Evolutionary conservation across 148 eudicot genomes (phyloP).

Genomic region (Selenicereus undatus): DNA sequence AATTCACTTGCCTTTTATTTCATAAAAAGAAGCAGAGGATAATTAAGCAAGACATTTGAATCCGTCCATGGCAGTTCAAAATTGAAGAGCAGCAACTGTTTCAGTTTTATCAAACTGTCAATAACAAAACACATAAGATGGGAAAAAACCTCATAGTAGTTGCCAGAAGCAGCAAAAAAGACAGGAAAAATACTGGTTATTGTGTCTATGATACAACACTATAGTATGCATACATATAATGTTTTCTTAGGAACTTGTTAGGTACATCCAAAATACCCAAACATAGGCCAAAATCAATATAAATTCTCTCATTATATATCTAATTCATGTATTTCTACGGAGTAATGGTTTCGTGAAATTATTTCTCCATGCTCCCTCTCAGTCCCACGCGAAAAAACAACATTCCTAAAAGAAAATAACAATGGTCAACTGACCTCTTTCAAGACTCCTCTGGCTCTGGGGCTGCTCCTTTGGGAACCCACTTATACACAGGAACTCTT

Average conservation of each 20-base stretch:
- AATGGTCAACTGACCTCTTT: neutral
- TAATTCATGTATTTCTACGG: neutral
- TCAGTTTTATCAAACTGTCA: neutral
- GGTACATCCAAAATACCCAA: constrained; percentile 14
- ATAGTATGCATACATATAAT: constrained; percentile 1
- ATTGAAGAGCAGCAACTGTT: neutral
- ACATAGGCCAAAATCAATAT: neutral
- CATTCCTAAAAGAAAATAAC: neutral
- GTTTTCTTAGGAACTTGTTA: neutral
- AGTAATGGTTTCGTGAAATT: neutral
- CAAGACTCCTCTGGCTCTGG: neutral
- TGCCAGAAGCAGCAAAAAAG: neutral
- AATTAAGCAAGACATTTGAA: neutral
- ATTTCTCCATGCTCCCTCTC: constrained; percentile 18
- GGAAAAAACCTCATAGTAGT: neutral
- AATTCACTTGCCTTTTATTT: neutral
- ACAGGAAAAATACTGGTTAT: neutral
- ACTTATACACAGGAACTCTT: constrained; percentile 27
- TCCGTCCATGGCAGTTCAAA: neutral
- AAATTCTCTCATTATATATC: constrained; percentile 7
- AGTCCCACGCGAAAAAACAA: constrained; percentile 4
- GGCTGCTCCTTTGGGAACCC: constrained; percentile 36
- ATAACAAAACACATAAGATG: neutral
- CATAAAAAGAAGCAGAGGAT: neutral
- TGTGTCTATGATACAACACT: constrained; percentile 4